Percentiles rank a stretch among this genome's conserved stretches.
phyloP scores from a whole-genome alignment of 2,329 filamentous ascomycete genomes.

The Aspergillaceae sp. region DNA sequence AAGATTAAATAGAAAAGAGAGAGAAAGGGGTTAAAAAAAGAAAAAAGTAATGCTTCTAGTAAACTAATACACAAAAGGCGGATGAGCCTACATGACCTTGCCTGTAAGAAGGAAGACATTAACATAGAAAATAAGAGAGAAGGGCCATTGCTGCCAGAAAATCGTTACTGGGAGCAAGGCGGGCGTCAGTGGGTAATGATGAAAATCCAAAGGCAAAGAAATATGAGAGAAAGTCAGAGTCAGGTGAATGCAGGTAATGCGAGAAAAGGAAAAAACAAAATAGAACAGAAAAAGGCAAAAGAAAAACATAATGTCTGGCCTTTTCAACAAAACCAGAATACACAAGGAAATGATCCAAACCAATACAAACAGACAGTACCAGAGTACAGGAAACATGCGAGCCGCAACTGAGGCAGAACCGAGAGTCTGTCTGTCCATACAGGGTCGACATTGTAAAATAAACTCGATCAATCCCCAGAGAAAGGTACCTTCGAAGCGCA shows the following conservation, averaged over 20 bases:
- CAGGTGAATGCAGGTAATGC: constrained; percentile 16
- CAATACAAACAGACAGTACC: constrained; percentile 2
- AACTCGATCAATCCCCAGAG: too few relatives aligned
- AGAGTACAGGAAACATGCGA: neutral
- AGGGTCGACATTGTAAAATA: too few relatives aligned
- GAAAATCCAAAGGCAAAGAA: constrained; percentile 4
- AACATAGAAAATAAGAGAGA: constrained; percentile 12
- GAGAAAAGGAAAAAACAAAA: constrained; percentile 10
- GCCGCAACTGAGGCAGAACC: neutral
- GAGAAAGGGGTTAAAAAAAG: too few relatives aligned
- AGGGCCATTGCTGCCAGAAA: constrained; percentile 13
- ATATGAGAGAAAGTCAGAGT: constrained; percentile 10
- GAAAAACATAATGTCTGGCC: constrained; percentile 6
- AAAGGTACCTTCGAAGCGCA: too few relatives aligned
- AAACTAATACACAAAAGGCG: constrained; percentile 22
- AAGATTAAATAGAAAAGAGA: too few relatives aligned
- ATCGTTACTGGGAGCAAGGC: constrained; percentile 16
- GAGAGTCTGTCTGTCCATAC: neutral
- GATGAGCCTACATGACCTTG: constrained; percentile 12
- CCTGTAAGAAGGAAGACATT: constrained; percentile 15
- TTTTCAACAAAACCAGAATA: constrained; percentile 5
- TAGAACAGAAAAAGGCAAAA: constrained; percentile 5
- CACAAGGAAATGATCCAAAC: constrained; percentile 7
- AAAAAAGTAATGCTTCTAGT: constrained; percentile 16
- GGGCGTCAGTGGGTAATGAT: constrained; percentile 1